Evolutionary conservation across 345 rosid species (phyloP), one percentile per base, ranked within the genome.

Genomic region (Geranium rotundifolium): DNA sequence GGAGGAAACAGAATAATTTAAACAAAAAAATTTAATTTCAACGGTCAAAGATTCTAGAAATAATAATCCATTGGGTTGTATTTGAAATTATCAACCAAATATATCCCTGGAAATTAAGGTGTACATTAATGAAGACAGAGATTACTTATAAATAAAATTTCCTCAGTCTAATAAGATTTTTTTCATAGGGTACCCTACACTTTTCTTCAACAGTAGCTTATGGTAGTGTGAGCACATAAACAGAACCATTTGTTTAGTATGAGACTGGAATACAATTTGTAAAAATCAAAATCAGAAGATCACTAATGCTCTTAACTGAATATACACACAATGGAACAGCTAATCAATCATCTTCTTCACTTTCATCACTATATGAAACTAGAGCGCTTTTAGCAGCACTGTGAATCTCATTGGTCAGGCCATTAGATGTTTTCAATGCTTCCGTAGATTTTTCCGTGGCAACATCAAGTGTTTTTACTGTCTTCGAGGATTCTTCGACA

Each of bases 311-410:
- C 64, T 31, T 39, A 13, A 15, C 17, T 20, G 39, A 63, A 23
- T 12, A 50, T 12, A 6, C 10, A 30, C 34, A 15, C 29, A 1
- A 66, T 59, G 59, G 17, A 29, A 7, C 19, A 56, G 58, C 49
- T 67, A 72, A 67, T 69, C 76, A 72, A 67, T 69, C 76, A 59
- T 87, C 90, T 7, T 81, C 89, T 58, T 87, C 96, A 66, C 95
- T 88, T 65, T 92, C 95, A 68, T 93, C 96, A 80, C 97, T 86
- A 73, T 93, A 90, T 29, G 87, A 74, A 72, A 93, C 96, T 66
- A 90, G 78, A 58, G 85, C 82, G 14, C 76, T 74, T 67, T 69
- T 73, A 37, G 71, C 66, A 69, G 65, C 70, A 69, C 68, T 61
- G 54, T 56, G 50, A 58, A 68, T 20, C 65, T 67, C 69, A 37